Evolutionary conservation across 352 stramenopile genomes (phyloP).

Genomic region (Plasmopara muralis): DNA sequence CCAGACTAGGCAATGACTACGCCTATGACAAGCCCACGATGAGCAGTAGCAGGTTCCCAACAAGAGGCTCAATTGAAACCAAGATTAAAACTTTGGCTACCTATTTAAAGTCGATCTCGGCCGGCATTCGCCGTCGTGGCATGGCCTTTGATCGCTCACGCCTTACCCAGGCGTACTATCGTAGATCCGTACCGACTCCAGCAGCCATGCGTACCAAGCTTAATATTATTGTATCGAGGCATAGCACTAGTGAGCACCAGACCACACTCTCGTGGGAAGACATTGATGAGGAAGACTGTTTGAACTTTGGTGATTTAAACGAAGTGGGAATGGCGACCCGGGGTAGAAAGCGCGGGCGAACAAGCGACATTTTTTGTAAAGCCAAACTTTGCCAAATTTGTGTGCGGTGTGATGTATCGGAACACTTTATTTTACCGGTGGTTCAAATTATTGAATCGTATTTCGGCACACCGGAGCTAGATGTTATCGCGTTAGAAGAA

Average conservation of each 20-base stretch:
- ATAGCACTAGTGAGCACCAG: slow-evolving; percentile 38
- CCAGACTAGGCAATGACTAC: slow-evolving; percentile 16
- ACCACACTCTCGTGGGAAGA: slow-evolving; percentile 47
- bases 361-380: slow-evolving; percentile 41
- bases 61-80: slow-evolving; percentile 20
- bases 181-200: slow-evolving; percentile 31
- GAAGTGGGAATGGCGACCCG: slow-evolving; percentile 39
- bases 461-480: slow-evolving; percentile 62
- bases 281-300: slow-evolving; percentile 27
- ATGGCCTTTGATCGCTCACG: slow-evolving; percentile 32
- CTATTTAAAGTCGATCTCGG: slow-evolving; percentile 41
- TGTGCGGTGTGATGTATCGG: slow-evolving; percentile 35
- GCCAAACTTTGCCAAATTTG: slow-evolving; percentile 48
- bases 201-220: slow-evolving; percentile 35
- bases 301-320: slow-evolving; percentile 29
- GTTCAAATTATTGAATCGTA: slow-evolving; percentile 38
- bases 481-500: slow-evolving; percentile 66
- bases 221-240: slow-evolving; percentile 33
- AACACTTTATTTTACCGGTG: slow-evolving; percentile 36
- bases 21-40: slow-evolving; percentile 22
- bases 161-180: slow-evolving; percentile 39
- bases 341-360: slow-evolving; percentile 39
- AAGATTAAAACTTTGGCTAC: slow-evolving; percentile 38
- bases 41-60: slow-evolving; percentile 8
- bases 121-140: slow-evolving; percentile 28